Percentiles rank a stretch among this genome's conserved stretches.
phyloP scores from a whole-genome alignment of 2,329 filamentous ascomycete genomes.

The Cladophialophora chaetospira region DNA sequence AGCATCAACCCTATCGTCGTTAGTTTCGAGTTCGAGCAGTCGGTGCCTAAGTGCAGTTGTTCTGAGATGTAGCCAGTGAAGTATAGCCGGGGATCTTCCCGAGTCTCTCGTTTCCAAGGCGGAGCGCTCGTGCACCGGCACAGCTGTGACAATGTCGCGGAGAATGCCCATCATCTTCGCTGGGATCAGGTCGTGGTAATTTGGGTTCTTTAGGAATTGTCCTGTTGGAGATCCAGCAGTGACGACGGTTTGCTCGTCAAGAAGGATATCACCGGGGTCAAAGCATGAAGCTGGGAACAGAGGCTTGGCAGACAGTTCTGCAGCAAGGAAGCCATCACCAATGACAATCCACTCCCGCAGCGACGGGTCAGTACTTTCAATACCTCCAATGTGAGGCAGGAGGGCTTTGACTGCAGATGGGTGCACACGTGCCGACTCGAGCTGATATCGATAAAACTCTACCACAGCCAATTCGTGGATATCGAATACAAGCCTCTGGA shows the following conservation, averaged over 20 bases:
- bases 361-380: conserved; percentile 5
- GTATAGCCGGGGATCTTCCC: too few species aligned
- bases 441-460: conserved; percentile 12
- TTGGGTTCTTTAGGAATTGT: not conserved
- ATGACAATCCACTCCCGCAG: conserved; percentile 11
- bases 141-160: not conserved
- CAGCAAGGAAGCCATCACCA: conserved; percentile 4
- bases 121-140: too few species aligned
- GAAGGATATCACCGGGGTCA: not conserved
- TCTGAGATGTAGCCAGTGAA: conserved; percentile 12
- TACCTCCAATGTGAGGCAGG: not conserved
- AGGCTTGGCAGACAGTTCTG: conserved; percentile 5
- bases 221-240: not conserved
- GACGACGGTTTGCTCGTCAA: not conserved
- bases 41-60: conserved; percentile 8
- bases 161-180: not conserved
- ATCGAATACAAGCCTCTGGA: conserved; percentile 9
- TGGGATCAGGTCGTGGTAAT: not conserved
- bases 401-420: not conserved
- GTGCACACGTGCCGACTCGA: conserved; percentile 4
- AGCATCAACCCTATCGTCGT: conserved; percentile 2
- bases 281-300: conserved; percentile 8
- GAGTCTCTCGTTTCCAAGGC: too few species aligned
- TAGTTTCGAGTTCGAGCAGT: conserved; percentile 5
- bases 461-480: conserved; percentile 9